These are phyloP conservation scores for Bruguiera gymnorhiza DNA, from an alignment of 345 rosid species.

Conservation along the genomic window DNA sequence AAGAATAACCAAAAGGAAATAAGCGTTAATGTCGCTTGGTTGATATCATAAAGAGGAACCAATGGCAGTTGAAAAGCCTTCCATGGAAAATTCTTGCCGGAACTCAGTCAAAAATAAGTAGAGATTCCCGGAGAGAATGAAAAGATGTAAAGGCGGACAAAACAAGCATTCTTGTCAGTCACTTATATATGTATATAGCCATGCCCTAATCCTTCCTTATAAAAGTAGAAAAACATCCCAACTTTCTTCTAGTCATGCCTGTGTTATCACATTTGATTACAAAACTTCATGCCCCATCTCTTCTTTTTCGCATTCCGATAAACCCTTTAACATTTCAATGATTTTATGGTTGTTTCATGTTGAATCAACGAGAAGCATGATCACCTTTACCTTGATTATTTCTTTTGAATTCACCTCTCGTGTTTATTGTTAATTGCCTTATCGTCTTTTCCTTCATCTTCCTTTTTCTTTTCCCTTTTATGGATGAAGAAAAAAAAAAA, in stretches of 20 bases:
- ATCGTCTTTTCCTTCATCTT: no score
- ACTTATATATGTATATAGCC: not conserved
- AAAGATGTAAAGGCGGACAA: not conserved
- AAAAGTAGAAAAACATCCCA: constrained; percentile 9
- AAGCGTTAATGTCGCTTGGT: constrained; percentile 55
- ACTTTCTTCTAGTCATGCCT: constrained; percentile 4
- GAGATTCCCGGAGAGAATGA: constrained; percentile 12
- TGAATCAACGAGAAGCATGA: constrained; percentile 4
- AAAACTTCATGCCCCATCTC: not conserved
- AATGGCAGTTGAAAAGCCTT: constrained; percentile 61
- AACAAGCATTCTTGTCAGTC: constrained; percentile 4
- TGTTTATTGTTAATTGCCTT: no score
- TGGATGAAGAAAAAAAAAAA: not conserved
- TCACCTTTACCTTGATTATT: not conserved
- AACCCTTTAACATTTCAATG: not conserved
- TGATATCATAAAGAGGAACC: constrained; percentile 83
- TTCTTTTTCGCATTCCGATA: not conserved
- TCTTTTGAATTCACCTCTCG: constrained; percentile 12
- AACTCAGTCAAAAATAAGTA: not conserved
- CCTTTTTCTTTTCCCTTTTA: constrained; percentile 20
- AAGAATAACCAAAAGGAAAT: constrained; percentile 21
- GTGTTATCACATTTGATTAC: not conserved
- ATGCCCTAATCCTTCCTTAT: not conserved
- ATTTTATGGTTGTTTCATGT: not conserved
- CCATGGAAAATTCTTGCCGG: constrained; percentile 62